Evolutionary conservation across 2,329 filamentous ascomycete species (phyloP).

Genomic region (Fusarium sp.): DNA sequence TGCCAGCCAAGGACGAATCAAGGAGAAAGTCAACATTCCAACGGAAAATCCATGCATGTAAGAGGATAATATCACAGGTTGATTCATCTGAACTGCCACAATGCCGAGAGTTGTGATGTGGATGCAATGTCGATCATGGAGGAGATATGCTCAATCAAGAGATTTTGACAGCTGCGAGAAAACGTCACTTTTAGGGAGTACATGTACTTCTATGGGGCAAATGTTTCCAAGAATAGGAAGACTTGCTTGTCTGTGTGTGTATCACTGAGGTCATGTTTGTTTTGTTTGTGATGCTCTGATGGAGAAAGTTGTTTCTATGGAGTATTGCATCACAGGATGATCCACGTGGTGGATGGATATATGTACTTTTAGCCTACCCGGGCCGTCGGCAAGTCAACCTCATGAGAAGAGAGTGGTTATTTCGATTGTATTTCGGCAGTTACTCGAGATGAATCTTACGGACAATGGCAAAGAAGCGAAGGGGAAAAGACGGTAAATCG

Average conservation of each 20-base stretch:
- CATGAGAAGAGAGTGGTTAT: background rate
- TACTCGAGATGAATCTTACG: background rate
- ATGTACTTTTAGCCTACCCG: background rate
- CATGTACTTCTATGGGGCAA: background rate
- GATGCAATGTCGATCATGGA: conserved; percentile 17
- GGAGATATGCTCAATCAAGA: background rate
- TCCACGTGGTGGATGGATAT: background rate
- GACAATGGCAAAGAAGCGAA: background rate
- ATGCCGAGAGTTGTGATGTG: background rate
- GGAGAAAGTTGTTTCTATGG: background rate
- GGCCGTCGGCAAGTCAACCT: background rate
- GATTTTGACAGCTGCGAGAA: background rate
- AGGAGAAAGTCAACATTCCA: background rate
- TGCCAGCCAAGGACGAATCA: background rate
- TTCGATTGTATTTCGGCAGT: background rate
- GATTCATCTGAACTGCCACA: background rate
- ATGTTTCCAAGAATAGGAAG: background rate
- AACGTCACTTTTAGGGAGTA: background rate
- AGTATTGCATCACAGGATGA: background rate
- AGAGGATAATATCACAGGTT: background rate
- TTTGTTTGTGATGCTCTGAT: background rate
- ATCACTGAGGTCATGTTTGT: background rate
- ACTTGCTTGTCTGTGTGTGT: background rate
- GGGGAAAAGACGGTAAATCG: background rate
- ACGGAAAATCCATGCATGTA: background rate